These are phyloP conservation scores for Phytophthora sansomeana DNA, from an alignment of 352 stramenopile species.

Conservation along the genomic window DNA sequence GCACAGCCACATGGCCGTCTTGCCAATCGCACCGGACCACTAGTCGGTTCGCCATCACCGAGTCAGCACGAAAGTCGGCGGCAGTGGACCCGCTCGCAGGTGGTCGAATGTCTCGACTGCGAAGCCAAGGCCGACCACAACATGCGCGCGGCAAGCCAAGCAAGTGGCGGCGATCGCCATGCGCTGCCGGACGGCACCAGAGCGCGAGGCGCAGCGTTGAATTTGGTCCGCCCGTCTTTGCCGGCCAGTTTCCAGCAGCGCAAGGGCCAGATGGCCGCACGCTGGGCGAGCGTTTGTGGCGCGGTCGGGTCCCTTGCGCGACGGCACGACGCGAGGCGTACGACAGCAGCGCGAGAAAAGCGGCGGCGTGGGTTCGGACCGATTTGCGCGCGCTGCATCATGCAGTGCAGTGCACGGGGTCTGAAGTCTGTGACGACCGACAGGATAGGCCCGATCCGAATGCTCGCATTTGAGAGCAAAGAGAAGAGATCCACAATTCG, in stretches of 20 bases:
- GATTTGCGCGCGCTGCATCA: slow-evolving; percentile 17
- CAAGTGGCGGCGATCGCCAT: no score
- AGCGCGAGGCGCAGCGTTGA: background rate
- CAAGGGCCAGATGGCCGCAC: slow-evolving; percentile 22
- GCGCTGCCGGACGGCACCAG: background rate
- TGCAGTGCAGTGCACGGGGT: no score
- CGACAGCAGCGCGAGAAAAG: slow-evolving; percentile 32
- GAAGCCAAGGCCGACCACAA: background rate
- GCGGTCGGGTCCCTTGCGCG: slow-evolving; percentile 18
- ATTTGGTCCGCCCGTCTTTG: slow-evolving; percentile 5
- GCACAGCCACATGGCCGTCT: slow-evolving; percentile 27
- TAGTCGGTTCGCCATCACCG: slow-evolving; percentile 38
- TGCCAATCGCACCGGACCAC: slow-evolving; percentile 22
- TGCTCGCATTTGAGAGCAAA: background rate
- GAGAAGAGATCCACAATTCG: background rate
- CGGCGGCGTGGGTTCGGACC: slow-evolving; percentile 21
- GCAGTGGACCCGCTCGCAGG: background rate
- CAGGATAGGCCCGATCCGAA: slow-evolving; percentile 27
- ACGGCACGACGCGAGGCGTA: slow-evolving; percentile 22
- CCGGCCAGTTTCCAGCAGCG: slow-evolving; percentile 20
- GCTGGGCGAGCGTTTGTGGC: slow-evolving; percentile 23
- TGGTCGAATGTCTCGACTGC: background rate
- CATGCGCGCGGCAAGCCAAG: no score
- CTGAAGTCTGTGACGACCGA: slow-evolving; percentile 9
- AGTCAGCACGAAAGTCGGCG: background rate